A percentile compares a stretch with the other conserved stretches of the same genome.
Conservation (phyloP, 805 yeast genomes). For the Spathaspora sp. region DNA sequence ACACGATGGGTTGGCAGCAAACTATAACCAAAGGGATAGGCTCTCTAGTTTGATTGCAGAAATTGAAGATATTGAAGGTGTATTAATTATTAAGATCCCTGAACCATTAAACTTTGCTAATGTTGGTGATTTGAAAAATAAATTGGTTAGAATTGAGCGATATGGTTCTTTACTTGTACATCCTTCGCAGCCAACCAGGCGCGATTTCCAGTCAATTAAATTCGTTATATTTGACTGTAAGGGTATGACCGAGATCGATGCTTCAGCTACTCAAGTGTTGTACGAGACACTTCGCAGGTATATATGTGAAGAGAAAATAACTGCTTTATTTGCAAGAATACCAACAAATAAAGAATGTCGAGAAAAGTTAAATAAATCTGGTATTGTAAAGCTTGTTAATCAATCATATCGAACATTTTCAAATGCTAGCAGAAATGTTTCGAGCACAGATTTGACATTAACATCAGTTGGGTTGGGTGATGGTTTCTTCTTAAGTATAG, state of each 20-base stretch:
- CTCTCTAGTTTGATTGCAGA: conserved; percentile 20
- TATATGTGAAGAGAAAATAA: conserved; percentile 44
- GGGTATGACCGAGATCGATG: conserved; percentile 79
- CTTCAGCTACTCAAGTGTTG: conserved; percentile 74
- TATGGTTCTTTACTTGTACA: conserved; percentile 75
- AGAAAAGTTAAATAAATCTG: conserved; percentile 50
- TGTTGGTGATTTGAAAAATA: conserved; percentile 66
- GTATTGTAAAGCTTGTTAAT: conserved; percentile 39
- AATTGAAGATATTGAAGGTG: conserved; percentile 57
- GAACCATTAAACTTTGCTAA: conserved; percentile 90
- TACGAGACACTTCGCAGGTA: conserved; percentile 58
- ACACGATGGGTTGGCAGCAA: background rate
- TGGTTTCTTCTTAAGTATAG: conserved; percentile 47
- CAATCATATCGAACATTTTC: background rate
- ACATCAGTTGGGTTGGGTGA: conserved; percentile 14
- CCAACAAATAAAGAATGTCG: conserved; percentile 47
- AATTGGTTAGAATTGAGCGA: conserved; percentile 66
- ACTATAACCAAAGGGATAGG: conserved; percentile 4
- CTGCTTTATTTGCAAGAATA: conserved; percentile 60
- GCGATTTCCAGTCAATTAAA: conserved; percentile 41
- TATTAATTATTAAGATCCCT: conserved; percentile 75
- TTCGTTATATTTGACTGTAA: conserved; percentile 71
- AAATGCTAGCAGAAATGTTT: background rate
- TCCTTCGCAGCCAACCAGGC: conserved; percentile 63
- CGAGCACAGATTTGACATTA: background rate